Base-by-base conservation (phyloP, 2,329 filamentous ascomycete species). In the Botrytis fabae region DNA sequence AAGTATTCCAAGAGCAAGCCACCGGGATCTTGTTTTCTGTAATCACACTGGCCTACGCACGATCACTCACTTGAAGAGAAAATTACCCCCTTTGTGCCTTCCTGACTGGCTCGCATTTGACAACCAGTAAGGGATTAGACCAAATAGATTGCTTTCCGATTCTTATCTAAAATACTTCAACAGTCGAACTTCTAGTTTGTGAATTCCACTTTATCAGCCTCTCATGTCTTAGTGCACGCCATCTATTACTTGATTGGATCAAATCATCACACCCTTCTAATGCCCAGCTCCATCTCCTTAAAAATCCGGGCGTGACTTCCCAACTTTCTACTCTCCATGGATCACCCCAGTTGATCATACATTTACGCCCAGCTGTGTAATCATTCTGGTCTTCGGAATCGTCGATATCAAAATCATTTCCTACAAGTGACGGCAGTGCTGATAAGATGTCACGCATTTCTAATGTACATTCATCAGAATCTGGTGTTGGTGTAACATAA, bases 241-340 rank as follows among this genome's bases (percentile, higher is more conserved):
- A 75, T 59, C 66, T 71, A 74, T 76, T 76, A 66, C 71, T 76
- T 63, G 72, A 66, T 48, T 69, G 68, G 28, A 76, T 73, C 51
- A 76, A 74, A 66, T 76, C 75, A 61, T 76, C 59, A 71, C 75
- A 76, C 20, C 75, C 75, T 69, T 76, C 73, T 38, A 76, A 44
- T 16, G 64, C 44, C 75, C 75, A 76, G 42, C 66, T 40, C 75
- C 73, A 76, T 54, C 66, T 76, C 40, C 64, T 68, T 32, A 76
- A 22, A 71, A 76, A 76, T 18, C 73, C 75, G 20, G 75, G 75
- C 10, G 75, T 74, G 38, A 75, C 75, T 72, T 76, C 75, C 75
- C 75, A 76, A 61, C 72, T 76, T 54, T 75, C 73, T 16, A 70
- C 60, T 38, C 54, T 44, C 62, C 74, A 75, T 44, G 75, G 75